phyloP scores from a whole-genome alignment of 768 basidiomycete genomes.

The Leccinum boreale region DNA sequence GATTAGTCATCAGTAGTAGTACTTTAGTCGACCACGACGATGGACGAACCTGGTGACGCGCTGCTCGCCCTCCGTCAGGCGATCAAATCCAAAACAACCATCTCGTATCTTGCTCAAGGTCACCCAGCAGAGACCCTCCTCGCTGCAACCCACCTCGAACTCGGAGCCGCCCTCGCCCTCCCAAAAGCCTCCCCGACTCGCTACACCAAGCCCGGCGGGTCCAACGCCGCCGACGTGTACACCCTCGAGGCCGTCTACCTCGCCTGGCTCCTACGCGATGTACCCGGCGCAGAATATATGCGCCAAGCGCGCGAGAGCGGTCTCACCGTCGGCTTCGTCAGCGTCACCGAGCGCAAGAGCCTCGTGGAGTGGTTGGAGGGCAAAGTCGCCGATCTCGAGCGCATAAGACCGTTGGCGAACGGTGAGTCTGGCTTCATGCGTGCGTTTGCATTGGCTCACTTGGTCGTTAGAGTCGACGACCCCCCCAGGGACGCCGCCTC shows the following conservation, averaged over 20 bases:
- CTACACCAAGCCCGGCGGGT: conserved; percentile 61
- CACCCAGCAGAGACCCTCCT: conserved; percentile 46
- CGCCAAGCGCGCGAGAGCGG: conserved; percentile 76
- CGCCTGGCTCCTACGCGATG: conserved; percentile 77
- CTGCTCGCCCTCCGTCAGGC: conserved; percentile 58
- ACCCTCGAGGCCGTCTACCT: conserved; percentile 79
- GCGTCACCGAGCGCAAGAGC: conserved; percentile 81
- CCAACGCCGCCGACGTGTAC: conserved; percentile 53
- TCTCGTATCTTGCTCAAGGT: conserved; percentile 42
- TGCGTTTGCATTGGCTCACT: not conserved
- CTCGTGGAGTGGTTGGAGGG: conserved; percentile 87
- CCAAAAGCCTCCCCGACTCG: conserved; percentile 77
- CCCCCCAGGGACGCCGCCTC: conserved; percentile 57
- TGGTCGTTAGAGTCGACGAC: conserved; percentile 46
- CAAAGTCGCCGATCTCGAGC: conserved; percentile 28
- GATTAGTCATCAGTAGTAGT: not conserved
- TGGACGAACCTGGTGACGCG: conserved; percentile 30
- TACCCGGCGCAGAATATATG: conserved; percentile 83
- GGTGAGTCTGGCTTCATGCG: conserved; percentile 11
- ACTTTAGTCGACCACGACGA: not conserved
- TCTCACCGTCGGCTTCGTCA: conserved; percentile 71
- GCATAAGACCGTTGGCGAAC: conserved; percentile 21
- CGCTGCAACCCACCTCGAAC: conserved; percentile 62
- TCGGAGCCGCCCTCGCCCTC: conserved; percentile 50
- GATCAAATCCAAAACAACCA: conserved; percentile 50